Conservation (phyloP, 441 rosid genomes). For the Sinapis alba region DNA sequence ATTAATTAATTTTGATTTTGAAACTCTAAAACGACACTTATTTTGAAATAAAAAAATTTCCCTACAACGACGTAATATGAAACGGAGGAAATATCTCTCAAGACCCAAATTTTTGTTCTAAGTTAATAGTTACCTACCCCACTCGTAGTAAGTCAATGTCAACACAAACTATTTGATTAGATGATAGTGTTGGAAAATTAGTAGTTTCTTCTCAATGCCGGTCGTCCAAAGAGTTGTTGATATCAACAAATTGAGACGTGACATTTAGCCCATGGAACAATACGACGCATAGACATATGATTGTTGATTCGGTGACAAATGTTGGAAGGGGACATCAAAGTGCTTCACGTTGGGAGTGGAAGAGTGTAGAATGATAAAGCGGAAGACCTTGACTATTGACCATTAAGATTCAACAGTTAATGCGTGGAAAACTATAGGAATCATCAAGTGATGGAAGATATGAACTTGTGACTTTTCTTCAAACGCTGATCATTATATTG, state of each 20-base stretch:
- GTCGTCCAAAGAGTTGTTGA: neutral
- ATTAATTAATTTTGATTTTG: no score
- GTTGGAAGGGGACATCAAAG: neutral
- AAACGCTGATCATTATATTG: neutral
- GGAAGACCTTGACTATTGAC: neutral
- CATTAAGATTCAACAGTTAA: neutral
- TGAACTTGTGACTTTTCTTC: neutral
- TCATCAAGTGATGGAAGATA: neutral
- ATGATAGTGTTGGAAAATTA: slow-evolving; percentile 3
- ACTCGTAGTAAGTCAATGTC: neutral
- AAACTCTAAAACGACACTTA: no score
- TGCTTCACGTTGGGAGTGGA: neutral
- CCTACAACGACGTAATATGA: no score
- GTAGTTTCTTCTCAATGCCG: neutral
- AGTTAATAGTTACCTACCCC: neutral
- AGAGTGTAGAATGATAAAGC: neutral
- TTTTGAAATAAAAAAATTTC: no score
- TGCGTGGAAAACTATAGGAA: neutral
- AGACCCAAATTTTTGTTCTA: neutral
- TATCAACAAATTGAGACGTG: neutral
- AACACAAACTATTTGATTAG: neutral
- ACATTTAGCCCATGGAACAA: neutral
- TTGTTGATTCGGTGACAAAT: neutral
- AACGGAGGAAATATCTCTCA: no score
- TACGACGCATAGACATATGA: neutral